phyloP scores from a whole-genome alignment of 1,139 yeast species.

The Komagataea norvegica region DNA sequence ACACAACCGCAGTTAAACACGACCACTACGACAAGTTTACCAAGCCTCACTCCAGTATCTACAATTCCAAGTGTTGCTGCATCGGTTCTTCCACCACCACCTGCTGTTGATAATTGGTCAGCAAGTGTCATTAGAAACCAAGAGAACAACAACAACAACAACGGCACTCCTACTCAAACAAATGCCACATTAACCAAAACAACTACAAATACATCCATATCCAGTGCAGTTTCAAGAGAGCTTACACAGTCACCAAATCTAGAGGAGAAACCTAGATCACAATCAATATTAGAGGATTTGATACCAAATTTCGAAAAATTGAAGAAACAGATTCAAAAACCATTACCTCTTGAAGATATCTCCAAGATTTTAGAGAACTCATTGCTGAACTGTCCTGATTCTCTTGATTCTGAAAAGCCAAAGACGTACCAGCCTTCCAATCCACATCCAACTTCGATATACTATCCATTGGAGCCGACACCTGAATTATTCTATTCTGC shows the following conservation, averaged over 20 bases:
- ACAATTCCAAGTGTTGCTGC: neutral
- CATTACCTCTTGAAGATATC: slow-evolving; percentile 55
- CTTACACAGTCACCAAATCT: slow-evolving; percentile 10
- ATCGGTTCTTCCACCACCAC: slow-evolving; percentile 1
- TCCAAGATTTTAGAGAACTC: slow-evolving; percentile 59
- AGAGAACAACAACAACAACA: neutral
- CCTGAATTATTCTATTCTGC: slow-evolving; percentile 26
- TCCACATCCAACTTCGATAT: slow-evolving; percentile 87
- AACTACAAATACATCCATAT: slow-evolving; percentile 1
- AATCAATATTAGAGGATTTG: slow-evolving; percentile 26
- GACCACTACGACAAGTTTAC: neutral
- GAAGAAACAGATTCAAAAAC: slow-evolving; percentile 40
- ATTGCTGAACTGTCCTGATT: slow-evolving; percentile 86
- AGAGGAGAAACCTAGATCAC: slow-evolving; percentile 1
- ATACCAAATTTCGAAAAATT: slow-evolving; percentile 43
- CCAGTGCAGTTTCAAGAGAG: slow-evolving; percentile 6
- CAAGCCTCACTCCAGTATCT: slow-evolving; percentile 3
- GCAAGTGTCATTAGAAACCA: slow-evolving; percentile 1
- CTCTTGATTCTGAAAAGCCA: slow-evolving; percentile 86
- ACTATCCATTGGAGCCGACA: slow-evolving; percentile 85
- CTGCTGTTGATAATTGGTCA: slow-evolving; percentile 6
- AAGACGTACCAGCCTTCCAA: slow-evolving; percentile 71
- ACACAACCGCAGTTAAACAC: neutral
- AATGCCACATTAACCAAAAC: slow-evolving; percentile 7
- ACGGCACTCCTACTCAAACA: neutral